Base-by-base conservation (phyloP, 2,329 filamentous ascomycete species). In the Boeremia exigua region DNA sequence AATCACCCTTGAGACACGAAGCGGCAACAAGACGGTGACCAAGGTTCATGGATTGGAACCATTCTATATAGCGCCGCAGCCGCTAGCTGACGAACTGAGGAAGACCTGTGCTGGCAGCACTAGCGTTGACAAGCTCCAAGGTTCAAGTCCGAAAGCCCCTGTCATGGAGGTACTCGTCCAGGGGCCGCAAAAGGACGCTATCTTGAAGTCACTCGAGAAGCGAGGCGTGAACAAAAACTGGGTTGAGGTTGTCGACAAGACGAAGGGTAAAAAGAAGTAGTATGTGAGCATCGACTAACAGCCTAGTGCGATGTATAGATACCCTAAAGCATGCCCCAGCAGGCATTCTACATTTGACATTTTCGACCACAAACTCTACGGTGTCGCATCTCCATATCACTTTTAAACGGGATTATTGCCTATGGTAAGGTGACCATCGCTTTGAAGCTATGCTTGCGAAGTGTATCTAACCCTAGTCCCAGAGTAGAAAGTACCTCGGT, bases 31-130 rank as follows among this genome's bases (percentile, higher is more conserved):
- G 73, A 85, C 83, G 2, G 84, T 86, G 2, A 89, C 87, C 3
- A 86, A 84, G 62, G 78, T 88, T 1, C 82, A 79, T 14, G 85
- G 85, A 3, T 68, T 89, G 28, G 87, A 89, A 63, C 74, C 80
- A 0, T 89, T 87, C 62, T 81, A 83, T 25, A 83, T 89, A 38
- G 79, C 83, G 15, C 84, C 87, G 0, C 80, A 81, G 40, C 74
- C 83, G 2, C 75, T 89, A 49, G 86, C 86, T 2, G 87, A 88
- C 56, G 87, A 89, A 68, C 66, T 90, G 63, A 80, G 87, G 65
- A 89, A 87, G 75, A 82, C 84, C 29, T 89, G 87, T 68, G 87
- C 87, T 2, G 86, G 87, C n/a, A 86, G 83, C 54, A 87, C 86
- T 11, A 88, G 84, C 56, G 84, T 89, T 1, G 81, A 84, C 30